Base-by-base conservation (phyloP, 1,284 basidiomycete species). In the Neolentinus lepideus region DNA sequence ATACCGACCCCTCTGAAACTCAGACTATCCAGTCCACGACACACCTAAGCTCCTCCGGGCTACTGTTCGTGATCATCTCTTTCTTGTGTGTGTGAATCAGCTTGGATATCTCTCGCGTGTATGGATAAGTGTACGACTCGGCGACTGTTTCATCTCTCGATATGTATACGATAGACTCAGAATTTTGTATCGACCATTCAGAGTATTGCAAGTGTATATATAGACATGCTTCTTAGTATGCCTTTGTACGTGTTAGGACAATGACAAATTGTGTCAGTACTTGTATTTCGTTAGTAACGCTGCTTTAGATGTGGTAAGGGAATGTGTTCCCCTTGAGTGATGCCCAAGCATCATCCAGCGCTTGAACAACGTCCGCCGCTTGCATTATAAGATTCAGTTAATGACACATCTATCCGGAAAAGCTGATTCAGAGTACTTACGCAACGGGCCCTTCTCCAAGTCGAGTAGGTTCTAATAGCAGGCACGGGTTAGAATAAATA, bases 391-490 rank as follows among this genome's bases (percentile, higher is more conserved):
- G 6, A 12, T 3, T 22, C 51, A n/a, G 16, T 16, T 3, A 31
- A 22, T 16, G 10, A 26, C 3, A 16, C 27, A 25, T 54, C 3
- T 26, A n/a, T n/a, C n/a, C n/a, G n/a, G n/a, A n/a, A 6, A 31
- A 31, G 29, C 38, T n/a, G 38, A 43, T 3, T 3, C 26, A 24
- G 22, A 22, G 14, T 1, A 71, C 76, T 73, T 59, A 79, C 77
- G 77, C 55, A 81, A 63, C 2, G 80, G 79, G 0, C 79, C 80
- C 61, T 84, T 83, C 66, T 83, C 80, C 21, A 82, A 64, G 60
- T 83, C 80, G 22, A 71, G 26, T 47, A 82, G 61, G 59, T 83
- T 84, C 75, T 79, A 35, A 27, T 19, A 1, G 45, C 21, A n/a
- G 29, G 12, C 16, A 46, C 24, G 8, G 6, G 16, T 43, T 43